These are phyloP conservation scores for Amanita subjunquillea DNA, from an alignment of 768 basidiomycete species.

Conservation along the genomic window DNA sequence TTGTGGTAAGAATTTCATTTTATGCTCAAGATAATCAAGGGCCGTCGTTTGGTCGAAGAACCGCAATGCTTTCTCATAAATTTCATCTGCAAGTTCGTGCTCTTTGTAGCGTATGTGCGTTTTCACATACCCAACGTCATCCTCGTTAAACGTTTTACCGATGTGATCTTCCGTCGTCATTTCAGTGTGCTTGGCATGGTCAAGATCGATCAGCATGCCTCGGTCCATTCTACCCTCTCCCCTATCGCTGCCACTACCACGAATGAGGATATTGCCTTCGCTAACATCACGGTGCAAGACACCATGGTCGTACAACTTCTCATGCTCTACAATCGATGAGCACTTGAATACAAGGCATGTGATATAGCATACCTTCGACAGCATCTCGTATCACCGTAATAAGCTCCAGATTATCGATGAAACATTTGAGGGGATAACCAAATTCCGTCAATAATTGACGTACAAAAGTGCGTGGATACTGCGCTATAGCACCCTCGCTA, in stretches of 20 bases:
- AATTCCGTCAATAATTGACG: neutral
- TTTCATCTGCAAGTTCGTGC: too few relatives aligned
- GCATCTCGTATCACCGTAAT: neutral
- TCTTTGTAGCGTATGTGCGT: neutral
- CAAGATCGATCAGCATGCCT: neutral
- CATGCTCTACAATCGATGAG: neutral
- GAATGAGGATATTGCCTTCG: neutral
- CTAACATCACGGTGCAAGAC: conserved; percentile 1
- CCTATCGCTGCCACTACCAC: neutral
- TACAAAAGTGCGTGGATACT: neutral
- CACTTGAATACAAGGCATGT: neutral
- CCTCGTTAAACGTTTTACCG: neutral
- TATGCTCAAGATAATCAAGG: too few relatives aligned
- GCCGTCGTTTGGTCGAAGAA: too few relatives aligned
- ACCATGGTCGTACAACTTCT: neutral
- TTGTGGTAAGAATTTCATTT: too few relatives aligned
- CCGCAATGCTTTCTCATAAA: too few relatives aligned
- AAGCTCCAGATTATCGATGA: neutral
- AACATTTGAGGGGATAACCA: neutral
- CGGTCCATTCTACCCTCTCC: neutral
- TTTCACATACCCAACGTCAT: neutral
- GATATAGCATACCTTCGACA: neutral
- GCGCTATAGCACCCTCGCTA: neutral
- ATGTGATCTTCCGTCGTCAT: neutral
- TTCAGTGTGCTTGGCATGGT: neutral